Evolutionary conservation across 2,329 filamentous ascomycete genomes (phyloP).

Genomic region (Aschersonia sp.): DNA sequence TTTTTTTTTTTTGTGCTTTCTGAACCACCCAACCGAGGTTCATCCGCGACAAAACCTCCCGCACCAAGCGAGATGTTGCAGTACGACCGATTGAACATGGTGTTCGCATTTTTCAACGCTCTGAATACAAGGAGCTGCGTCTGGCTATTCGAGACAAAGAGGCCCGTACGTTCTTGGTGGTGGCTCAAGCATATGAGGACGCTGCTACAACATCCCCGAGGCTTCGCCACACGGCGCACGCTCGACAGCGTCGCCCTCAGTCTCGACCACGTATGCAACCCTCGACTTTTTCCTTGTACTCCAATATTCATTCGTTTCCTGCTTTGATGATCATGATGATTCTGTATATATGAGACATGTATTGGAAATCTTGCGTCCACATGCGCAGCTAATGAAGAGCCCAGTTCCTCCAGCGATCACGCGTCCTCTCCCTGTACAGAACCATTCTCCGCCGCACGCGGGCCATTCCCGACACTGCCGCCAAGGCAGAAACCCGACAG

Average conservation of each 20-base stretch:
- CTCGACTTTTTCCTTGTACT: background rate
- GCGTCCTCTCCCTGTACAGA: conserved; percentile 42
- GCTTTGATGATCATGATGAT: background rate
- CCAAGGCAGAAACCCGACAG: conserved; percentile 38
- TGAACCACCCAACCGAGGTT: conserved; percentile 5
- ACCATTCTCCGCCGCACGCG: conserved; percentile 39
- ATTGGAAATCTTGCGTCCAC: no score
- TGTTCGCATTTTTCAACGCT: no score
- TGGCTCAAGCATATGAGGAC: conserved; percentile 7
- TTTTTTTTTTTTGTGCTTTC: no score
- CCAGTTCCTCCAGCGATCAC: conserved; percentile 44
- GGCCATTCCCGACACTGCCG: conserved; percentile 33
- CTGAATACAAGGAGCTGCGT: no score
- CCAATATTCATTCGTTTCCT: background rate
- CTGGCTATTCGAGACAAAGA: background rate
- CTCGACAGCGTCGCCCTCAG: conserved; percentile 26
- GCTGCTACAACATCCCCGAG: conserved; percentile 14
- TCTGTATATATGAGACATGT: background rate
- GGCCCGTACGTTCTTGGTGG: background rate
- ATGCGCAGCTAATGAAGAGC: background rate
- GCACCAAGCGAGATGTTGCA: no score
- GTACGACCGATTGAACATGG: no score
- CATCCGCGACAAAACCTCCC: conserved; percentile 3
- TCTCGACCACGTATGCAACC: conserved; percentile 39
- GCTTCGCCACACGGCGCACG: conserved; percentile 19